Evolutionary conservation across 2,329 filamentous ascomycete species (phyloP).

Genomic region (Tricladium varicosporioides): DNA sequence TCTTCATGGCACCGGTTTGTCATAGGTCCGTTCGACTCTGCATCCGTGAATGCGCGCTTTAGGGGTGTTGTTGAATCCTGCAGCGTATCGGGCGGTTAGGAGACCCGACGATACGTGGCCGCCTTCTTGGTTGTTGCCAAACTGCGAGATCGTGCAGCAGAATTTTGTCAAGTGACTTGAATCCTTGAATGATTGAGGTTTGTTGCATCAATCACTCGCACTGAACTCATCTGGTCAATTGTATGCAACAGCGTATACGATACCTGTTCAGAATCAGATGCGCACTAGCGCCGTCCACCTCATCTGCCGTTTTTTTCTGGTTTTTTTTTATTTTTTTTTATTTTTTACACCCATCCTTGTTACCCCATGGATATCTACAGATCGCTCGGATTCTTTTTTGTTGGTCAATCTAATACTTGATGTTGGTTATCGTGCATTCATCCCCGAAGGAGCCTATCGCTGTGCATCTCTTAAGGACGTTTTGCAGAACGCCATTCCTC

Average conservation of each 20-base stretch:
- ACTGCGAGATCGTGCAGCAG: not conserved
- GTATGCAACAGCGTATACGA: not conserved
- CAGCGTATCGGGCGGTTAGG: not conserved
- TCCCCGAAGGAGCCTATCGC: not conserved
- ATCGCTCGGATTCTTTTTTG: not conserved
- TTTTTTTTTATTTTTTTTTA: no score
- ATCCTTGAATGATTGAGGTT: not conserved
- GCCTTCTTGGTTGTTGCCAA: not conserved
- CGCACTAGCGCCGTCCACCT: not conserved
- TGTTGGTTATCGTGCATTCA: not conserved
- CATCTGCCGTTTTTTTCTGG: not conserved
- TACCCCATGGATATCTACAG: not conserved
- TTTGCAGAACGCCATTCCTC: not conserved
- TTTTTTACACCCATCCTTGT: not conserved
- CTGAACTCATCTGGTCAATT: not conserved
- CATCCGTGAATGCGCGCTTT: not conserved
- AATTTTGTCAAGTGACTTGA: not conserved
- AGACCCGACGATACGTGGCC: not conserved
- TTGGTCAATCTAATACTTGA: not conserved
- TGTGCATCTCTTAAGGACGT: not conserved
- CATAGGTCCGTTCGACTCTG: no score
- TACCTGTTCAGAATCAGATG: not conserved
- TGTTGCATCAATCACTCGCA: not conserved
- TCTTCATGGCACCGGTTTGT: no score
- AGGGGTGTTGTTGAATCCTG: not conserved